These are phyloP conservation scores for Ascochyta fabae DNA, from an alignment of 2,329 filamentous ascomycete genomes.

Conservation along the genomic window DNA sequence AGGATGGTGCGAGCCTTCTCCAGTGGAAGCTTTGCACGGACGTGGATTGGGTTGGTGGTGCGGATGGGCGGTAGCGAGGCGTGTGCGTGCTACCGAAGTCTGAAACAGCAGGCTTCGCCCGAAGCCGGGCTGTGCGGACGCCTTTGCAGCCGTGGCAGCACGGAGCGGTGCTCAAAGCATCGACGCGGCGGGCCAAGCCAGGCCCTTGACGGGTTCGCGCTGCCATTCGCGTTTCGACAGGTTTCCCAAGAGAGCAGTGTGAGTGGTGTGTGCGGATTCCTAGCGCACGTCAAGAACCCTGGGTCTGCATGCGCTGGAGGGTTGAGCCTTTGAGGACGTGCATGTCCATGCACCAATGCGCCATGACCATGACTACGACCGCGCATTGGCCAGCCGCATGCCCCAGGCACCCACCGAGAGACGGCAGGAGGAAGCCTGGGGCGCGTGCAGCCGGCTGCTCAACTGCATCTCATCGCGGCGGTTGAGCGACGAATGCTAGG, in stretches of 20 bases:
- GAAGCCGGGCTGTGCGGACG: constrained; percentile 9
- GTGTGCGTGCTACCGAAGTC: constrained; percentile 22
- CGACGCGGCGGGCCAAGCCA: constrained; percentile 7
- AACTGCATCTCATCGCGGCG: constrained; percentile 3
- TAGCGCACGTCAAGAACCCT: constrained; percentile 12
- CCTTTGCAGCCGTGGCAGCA: constrained; percentile 26
- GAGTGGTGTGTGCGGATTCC: constrained; percentile 5
- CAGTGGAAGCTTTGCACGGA: constrained; percentile 11
- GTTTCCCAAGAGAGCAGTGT: constrained; percentile 12
- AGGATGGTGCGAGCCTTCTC: constrained; percentile 9
- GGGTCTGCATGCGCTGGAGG: constrained; percentile 10
- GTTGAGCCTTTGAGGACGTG: constrained; percentile 11
- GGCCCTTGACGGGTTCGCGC: constrained; percentile 11
- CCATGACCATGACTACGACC: background rate
- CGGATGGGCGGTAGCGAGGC: constrained; percentile 23
- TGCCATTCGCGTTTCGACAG: constrained; percentile 8
- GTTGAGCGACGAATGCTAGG: constrained; percentile 1
- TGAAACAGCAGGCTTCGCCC: constrained; percentile 16
- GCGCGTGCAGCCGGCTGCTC: constrained; percentile 3
- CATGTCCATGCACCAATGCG: background rate
- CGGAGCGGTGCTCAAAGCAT: constrained; percentile 10
- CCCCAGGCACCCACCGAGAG: constrained; percentile 3
- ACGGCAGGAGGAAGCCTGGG: constrained; percentile 3
- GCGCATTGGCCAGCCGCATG: constrained; percentile 5
- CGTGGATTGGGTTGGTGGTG: constrained; percentile 11